phyloP scores from a whole-genome alignment of 2,329 filamentous ascomycete genomes.

The Arthrinium puccinioides region DNA sequence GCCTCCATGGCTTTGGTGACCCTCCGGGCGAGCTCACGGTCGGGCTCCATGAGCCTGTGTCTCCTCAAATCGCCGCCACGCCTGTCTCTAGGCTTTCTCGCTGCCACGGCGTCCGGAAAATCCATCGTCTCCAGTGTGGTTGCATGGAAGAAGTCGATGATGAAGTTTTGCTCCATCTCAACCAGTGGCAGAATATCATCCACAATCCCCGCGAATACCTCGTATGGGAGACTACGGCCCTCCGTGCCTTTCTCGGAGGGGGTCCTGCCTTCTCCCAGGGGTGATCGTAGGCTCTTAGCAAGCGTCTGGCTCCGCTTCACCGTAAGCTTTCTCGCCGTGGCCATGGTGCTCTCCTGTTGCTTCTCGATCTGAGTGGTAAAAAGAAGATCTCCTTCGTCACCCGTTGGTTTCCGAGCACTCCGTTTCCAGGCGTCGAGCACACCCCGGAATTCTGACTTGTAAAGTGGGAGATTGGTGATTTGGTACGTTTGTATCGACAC shows the following conservation, averaged over 20 bases:
- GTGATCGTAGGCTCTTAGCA: constrained; percentile 64
- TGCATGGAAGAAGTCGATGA: constrained; percentile 94
- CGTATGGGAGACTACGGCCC: constrained; percentile 65
- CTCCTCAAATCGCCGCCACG: constrained; percentile 65
- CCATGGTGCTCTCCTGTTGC: constrained; percentile 67
- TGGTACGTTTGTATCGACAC: constrained; percentile 75
- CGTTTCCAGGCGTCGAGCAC: constrained; percentile 74
- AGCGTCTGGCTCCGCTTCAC: constrained; percentile 90
- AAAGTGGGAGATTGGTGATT: constrained; percentile 65
- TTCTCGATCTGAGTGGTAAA: constrained; percentile 82
- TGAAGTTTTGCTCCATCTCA: constrained; percentile 91
- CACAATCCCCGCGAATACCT: constrained; percentile 72
- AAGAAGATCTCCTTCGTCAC: constrained; percentile 76
- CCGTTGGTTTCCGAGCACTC: constrained; percentile 64
- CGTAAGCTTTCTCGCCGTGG: constrained; percentile 80
- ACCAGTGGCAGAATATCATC: constrained; percentile 79
- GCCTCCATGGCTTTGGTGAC: constrained; percentile 86
- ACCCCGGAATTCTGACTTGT: constrained; percentile 75
- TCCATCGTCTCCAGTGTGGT: constrained; percentile 76
- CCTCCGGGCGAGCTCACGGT: constrained; percentile 75
- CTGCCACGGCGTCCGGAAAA: constrained; percentile 72
- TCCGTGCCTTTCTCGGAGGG: constrained; percentile 52
- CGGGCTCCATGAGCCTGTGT: constrained; percentile 77
- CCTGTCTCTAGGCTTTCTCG: constrained; percentile 58
- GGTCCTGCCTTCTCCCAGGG: constrained; percentile 53